phyloP scores from a whole-genome alignment of 768 basidiomycete genomes.

The Leccinum subgranulosum region DNA sequence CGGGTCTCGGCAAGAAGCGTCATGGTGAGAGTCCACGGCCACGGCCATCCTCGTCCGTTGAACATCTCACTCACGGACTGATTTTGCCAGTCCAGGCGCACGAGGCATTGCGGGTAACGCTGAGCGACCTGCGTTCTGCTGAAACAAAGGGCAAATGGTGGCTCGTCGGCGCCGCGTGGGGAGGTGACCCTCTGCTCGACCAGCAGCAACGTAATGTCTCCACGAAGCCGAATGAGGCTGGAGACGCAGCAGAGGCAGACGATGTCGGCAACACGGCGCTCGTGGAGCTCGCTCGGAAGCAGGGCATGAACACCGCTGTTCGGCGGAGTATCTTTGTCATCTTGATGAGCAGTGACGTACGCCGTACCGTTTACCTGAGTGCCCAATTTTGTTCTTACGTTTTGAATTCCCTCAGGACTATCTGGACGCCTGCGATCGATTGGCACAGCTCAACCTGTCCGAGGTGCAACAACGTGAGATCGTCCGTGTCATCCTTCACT shows the following conservation, averaged over 20 bases:
- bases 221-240: slow-evolving; percentile 20
- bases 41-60: neutral
- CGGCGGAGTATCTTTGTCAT: slow-evolving; percentile 88
- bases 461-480: slow-evolving; percentile 95
- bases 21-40: slow-evolving; percentile 46
- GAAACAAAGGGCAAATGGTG: slow-evolving; percentile 96
- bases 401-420: slow-evolving; percentile 66
- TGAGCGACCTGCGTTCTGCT: slow-evolving; percentile 81
- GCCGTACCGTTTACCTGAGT: slow-evolving; percentile 22
- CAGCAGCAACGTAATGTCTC: slow-evolving; percentile 43
- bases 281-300: slow-evolving; percentile 80
- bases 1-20: slow-evolving; percentile 69
- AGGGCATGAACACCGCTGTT: slow-evolving; percentile 99
- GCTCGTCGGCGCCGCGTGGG: slow-evolving; percentile 96
- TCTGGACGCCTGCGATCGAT: slow-evolving; percentile 90
- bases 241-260: slow-evolving; percentile 26
- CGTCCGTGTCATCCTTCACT: slow-evolving; percentile 85
- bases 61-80: neutral
- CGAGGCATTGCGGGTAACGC: slow-evolving; percentile 82
- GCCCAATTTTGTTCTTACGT: neutral
- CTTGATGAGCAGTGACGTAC: slow-evolving; percentile 92
- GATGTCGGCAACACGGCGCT: slow-evolving; percentile 43
- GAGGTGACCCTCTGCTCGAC: slow-evolving; percentile 86
- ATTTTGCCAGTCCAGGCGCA: slow-evolving; percentile 63
- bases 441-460: slow-evolving; percentile 77